Evolutionary conservation across 305 asterid species (phyloP), one percentile per base, ranked within the genome.

Genomic region (Ilex paraguariensis): DNA sequence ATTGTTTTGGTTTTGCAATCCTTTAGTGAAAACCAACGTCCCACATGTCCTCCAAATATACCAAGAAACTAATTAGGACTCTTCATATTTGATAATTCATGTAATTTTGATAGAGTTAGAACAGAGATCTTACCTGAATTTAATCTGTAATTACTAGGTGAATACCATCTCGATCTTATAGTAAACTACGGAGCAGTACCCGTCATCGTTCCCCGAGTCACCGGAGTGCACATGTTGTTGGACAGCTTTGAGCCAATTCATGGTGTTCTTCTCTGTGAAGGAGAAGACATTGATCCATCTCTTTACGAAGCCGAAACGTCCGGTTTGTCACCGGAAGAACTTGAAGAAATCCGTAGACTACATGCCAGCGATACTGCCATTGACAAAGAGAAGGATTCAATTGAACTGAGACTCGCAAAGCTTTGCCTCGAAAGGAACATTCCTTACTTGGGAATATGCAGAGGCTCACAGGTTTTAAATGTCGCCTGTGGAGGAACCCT

Each of bases 161-260:
- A 74, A 53, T 74, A 74, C 46, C 79, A 74, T 60, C 69, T 74
- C 0, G 79, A 74, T 68, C 79, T 74, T 15, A 69, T 74, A 57
- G 79, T 74, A 52, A 65, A 66, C 55, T 74, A 74, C 65, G 79
- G 79, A 57, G 79, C 79, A 0, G 79, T 74, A 4, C 72, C 79
- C 4, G 74, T 69, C 3, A 74, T 74, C 46, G 75, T 74, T 15
- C 79, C 79, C 0, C 44, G 79, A 39, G 79, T 74, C 31, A 42
- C 75, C 0, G 79, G 79, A 31, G 79, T 74, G 2, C 75, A 74
- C 46, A 77, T 79, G 87, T 59, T 88, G 21, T 68, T 88, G 7
- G 91, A 85, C 30, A 88, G 96, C 40, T 88, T 88, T 72, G 94
- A 85, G 76, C 96, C 96, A 13, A 83, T 88, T 58, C 96, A 88